Evolutionary conservation across 2,329 filamentous ascomycete species (phyloP).

Genomic region (Clarireedia homoeocarpa): DNA sequence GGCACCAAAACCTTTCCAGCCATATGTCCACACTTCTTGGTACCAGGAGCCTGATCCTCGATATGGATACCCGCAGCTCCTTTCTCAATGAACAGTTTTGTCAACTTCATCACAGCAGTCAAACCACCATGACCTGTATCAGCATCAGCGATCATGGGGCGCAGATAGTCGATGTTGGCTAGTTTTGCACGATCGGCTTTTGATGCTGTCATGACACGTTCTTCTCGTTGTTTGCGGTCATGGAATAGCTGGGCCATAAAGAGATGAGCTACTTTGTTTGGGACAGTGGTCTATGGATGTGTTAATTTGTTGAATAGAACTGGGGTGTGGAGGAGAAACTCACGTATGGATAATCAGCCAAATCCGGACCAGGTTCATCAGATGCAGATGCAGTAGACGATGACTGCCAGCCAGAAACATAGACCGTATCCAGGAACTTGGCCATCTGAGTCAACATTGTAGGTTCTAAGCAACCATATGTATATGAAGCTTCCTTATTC

Average conservation of each 20-base stretch:
- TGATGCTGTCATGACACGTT: constrained; percentile 66
- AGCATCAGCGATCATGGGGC: constrained; percentile 92
- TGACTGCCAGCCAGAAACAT: constrained; percentile 98
- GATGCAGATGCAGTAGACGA: constrained; percentile 92
- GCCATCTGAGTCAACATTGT: constrained; percentile 99
- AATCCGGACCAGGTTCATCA: constrained; percentile 93
- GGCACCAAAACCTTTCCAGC: constrained; percentile 96
- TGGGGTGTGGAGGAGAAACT: constrained; percentile 28
- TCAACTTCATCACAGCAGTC: constrained; percentile 99
- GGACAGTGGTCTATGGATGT: constrained; percentile 72
- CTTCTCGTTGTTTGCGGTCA: constrained; percentile 96
- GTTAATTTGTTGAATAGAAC: background rate
- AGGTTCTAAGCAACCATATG: constrained; percentile 93
- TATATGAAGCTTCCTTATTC: constrained; percentile 82
- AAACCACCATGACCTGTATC: constrained; percentile 96
- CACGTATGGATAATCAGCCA: constrained; percentile 94
- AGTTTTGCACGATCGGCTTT: constrained; percentile 65
- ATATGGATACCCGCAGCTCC: constrained; percentile 97
- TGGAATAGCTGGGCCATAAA: constrained; percentile 99
- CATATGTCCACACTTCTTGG: constrained; percentile 99
- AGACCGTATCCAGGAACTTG: constrained; percentile 96
- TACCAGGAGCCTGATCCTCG: constrained; percentile 95
- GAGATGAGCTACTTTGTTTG: constrained; percentile 94
- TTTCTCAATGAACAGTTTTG: constrained; percentile 94
- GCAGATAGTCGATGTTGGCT: constrained; percentile 83